phyloP scores from a whole-genome alignment of 495 filamentous ascomycete genomes.

The Tuber borchii region DNA sequence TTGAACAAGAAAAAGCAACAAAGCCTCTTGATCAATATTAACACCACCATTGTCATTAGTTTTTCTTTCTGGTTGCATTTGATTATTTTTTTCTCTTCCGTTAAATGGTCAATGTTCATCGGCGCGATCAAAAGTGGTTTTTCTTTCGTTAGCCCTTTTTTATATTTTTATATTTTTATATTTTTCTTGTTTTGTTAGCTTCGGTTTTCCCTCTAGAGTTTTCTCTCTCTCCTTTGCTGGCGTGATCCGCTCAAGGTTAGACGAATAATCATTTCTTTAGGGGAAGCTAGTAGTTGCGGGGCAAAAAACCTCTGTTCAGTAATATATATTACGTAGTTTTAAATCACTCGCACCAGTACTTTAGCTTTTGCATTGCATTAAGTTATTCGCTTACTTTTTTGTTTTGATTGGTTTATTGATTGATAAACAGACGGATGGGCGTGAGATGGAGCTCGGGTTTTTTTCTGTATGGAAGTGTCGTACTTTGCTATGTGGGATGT shows the following conservation, averaged over 20 bases:
- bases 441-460: neutral
- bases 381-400: neutral
- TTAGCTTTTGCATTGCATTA: neutral
- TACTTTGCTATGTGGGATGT: neutral
- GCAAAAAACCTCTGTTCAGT: neutral
- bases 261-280: neutral
- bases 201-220: neutral
- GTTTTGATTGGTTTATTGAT: neutral
- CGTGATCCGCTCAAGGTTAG: neutral
- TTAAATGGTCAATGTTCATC: neutral
- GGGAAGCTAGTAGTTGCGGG: neutral
- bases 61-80: neutral
- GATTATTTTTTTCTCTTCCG: neutral
- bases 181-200: neutral
- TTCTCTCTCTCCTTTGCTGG: neutral
- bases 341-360: neutral
- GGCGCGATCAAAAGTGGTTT: neutral
- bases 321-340: neutral
- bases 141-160: neutral
- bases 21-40: neutral
- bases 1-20: neutral
- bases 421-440: neutral
- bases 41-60: neutral
- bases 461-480: neutral
- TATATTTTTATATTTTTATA: neutral